Conservation (phyloP, 805 yeast species). For the Candida chauliodis region DNA sequence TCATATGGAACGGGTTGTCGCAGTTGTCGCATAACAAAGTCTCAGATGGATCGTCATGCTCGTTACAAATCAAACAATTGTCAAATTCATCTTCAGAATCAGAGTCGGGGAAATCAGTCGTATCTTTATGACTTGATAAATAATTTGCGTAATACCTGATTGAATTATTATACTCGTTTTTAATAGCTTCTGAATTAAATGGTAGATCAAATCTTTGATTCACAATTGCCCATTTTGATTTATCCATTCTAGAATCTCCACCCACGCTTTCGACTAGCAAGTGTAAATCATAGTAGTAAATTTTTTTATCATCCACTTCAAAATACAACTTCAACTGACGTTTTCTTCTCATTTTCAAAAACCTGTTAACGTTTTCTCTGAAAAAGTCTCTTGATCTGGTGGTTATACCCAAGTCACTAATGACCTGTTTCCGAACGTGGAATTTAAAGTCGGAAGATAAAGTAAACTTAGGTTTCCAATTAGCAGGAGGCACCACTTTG, state of each 20-base stretch:
- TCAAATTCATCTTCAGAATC: slow-evolving; percentile 32
- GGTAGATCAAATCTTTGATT: slow-evolving; percentile 23
- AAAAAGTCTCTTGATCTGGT: slow-evolving; percentile 65
- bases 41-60: slow-evolving; percentile 39
- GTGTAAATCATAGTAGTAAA: slow-evolving; percentile 39
- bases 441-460: slow-evolving; percentile 55
- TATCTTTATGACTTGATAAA: slow-evolving; percentile 18
- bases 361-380: slow-evolving; percentile 58
- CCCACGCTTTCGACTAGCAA: slow-evolving; percentile 27
- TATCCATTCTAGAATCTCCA: slow-evolving; percentile 15
- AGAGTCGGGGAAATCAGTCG: slow-evolving; percentile 28
- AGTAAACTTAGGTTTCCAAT: slow-evolving; percentile 56
- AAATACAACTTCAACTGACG: slow-evolving; percentile 21
- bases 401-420: slow-evolving; percentile 59
- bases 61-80: slow-evolving; percentile 48
- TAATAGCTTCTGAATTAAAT: slow-evolving; percentile 14
- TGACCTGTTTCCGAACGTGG: slow-evolving; percentile 64
- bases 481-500: slow-evolving; percentile 49
- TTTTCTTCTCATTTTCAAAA: slow-evolving; percentile 42
- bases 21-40: slow-evolving; percentile 73
- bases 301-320: slow-evolving; percentile 10
- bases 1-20: slow-evolving; percentile 61
- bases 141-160: slow-evolving; percentile 32
- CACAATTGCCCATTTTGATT: slow-evolving; percentile 19
- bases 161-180: slow-evolving; percentile 21